A percentile compares a stretch with the other conserved stretches of the same genome.
phyloP scores from a whole-genome alignment of 139 green algal species.

The Monoraphidium neglectum region DNA sequence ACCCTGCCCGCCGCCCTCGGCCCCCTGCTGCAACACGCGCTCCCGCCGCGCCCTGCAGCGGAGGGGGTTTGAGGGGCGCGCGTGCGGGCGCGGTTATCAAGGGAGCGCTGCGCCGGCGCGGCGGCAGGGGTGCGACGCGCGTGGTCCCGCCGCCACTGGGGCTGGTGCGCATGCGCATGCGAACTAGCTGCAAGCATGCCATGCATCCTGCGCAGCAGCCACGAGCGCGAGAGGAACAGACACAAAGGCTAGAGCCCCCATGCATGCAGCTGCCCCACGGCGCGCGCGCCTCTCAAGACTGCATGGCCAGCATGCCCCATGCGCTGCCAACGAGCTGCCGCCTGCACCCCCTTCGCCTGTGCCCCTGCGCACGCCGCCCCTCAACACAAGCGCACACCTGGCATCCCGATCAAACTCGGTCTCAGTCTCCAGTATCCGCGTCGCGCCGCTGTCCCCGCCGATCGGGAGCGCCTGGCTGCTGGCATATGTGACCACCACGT shows the following conservation, averaged over 20 bases:
- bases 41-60: conserved; percentile 59
- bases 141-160: too few relatives aligned
- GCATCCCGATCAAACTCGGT: conserved; percentile 78
- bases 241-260: too few relatives aligned
- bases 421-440: conserved; percentile 70
- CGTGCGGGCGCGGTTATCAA: not conserved
- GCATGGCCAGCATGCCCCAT: too few relatives aligned
- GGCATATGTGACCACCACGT: conserved; percentile 36
- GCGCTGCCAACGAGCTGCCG: too few relatives aligned
- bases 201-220: too few relatives aligned
- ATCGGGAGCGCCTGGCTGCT: conserved; percentile 31
- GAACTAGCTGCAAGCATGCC: too few relatives aligned
- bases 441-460: conserved; percentile 60
- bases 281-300: too few relatives aligned
- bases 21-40: conserved; percentile 47
- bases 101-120: not conserved
- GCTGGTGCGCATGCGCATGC: too few relatives aligned
- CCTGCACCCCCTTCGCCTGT: not conserved
- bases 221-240: too few relatives aligned
- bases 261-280: too few relatives aligned
- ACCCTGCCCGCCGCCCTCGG: conserved; percentile 13
- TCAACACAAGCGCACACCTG: conserved; percentile 36
- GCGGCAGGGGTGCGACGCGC: too few relatives aligned
- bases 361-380: not conserved
- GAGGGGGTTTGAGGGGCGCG: not conserved